Evolutionary conservation across 768 basidiomycete genomes (phyloP), one percentile per base, ranked within the genome.

Genomic region (Wakefieldia striispora): DNA sequence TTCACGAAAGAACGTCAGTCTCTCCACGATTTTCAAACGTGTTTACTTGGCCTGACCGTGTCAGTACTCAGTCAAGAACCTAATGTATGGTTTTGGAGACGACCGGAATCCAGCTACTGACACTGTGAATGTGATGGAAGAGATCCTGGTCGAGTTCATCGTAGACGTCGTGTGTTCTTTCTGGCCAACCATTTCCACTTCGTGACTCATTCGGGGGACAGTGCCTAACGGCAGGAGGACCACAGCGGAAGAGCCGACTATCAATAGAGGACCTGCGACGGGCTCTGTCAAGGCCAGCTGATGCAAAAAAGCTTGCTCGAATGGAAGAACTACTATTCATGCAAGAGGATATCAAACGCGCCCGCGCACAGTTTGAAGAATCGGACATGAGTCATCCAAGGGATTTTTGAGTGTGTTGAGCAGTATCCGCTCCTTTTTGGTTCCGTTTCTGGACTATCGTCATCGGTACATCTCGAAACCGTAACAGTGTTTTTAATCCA

Each of bases 81-180:
- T 94, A 43, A 92, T 93, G 91, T 95, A 92, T 62, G 92, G 90
- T 24, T 97, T 95, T 68, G 93, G 93, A 11, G 93, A 97, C 64
- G 91, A 92, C 63, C 77, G 87, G 14, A 88, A 91, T 57, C 90
- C 92, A 1, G 86, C 91, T 3, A 86, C 81, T 34, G 93, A 97
- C 59, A 88, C 89, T 0, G 88, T 94, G 23, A 86, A 82, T 55
- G 88, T 95, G 34, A 89, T 95, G 90, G 92, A 95, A 64, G 92
- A 95, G 63, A 92, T 95, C 45, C 71, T 95, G 43, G 80, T 93
- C 37, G 91, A 94, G 66, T 94, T 90, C 56, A 90, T 97, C 57
- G 82, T 84, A 27, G 93, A 97, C 59, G 79, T 95, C 11, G 93
- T 95, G 63, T 55, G 91, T 79, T 37, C 40, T 39, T 51, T 57